Evolutionary conservation across 345 rosid species (phyloP).

Genomic region (Arabidopsis suecica): DNA sequence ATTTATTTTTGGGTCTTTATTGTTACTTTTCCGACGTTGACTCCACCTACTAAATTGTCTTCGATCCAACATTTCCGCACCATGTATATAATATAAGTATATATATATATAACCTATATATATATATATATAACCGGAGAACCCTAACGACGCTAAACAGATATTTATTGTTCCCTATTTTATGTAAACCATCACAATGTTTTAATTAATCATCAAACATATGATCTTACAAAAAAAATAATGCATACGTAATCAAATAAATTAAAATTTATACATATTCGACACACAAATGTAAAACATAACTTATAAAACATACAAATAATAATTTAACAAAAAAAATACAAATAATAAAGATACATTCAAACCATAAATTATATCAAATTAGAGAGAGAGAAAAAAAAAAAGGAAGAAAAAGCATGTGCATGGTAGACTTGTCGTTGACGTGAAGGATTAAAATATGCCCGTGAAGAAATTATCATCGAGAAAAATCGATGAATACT

Average conservation of each 20-base stretch:
- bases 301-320: background rate
- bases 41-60: constrained; percentile 35
- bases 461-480: constrained; percentile 24
- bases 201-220: background rate
- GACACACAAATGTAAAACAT: background rate
- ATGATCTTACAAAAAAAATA: background rate
- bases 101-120: background rate
- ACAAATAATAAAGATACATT: background rate
- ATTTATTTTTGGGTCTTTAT: constrained; percentile 33
- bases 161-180: background rate
- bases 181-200: background rate
- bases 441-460: constrained; percentile 18
- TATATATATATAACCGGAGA: background rate
- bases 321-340: background rate
- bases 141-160: background rate
- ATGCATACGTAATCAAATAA: background rate
- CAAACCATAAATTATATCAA: background rate
- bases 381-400: background rate
- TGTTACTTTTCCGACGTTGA: constrained; percentile 29
- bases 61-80: constrained; percentile 33
- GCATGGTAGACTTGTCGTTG: constrained; percentile 32
- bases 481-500: constrained; percentile 16
- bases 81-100: background rate
- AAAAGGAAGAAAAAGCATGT: background rate
- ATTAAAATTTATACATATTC: background rate